These are phyloP conservation scores for Leishmania amazonensis DNA, from an alignment of 208 protist species.

Conservation along the genomic window DNA sequence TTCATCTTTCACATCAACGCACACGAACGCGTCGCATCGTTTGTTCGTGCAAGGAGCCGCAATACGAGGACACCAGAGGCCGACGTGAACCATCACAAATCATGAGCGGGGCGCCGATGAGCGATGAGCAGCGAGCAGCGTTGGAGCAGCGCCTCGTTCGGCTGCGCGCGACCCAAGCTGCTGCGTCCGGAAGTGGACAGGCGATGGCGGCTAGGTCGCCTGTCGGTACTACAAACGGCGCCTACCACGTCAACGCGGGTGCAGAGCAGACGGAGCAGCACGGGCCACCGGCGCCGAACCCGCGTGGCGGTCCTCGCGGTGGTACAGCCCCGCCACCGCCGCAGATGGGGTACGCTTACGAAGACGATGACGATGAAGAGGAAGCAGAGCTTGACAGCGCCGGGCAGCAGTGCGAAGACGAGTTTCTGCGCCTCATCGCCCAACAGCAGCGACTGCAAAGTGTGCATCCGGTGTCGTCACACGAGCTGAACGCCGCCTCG, in stretches of 20 bases:
- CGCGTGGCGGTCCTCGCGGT: not conserved
- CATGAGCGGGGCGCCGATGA: conserved; percentile 39
- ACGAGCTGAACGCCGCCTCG: conserved; percentile 31
- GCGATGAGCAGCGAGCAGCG: conserved; percentile 56
- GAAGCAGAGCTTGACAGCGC: conserved; percentile 22
- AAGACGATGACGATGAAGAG: conserved; percentile 34
- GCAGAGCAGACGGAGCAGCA: conserved; percentile 2
- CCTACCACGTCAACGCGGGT: not conserved
- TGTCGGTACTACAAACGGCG: not conserved
- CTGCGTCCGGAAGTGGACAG: not conserved
- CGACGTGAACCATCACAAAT: not conserved
- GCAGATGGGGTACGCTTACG: conserved; percentile 32
- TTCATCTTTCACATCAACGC: not conserved
- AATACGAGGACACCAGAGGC: not conserved
- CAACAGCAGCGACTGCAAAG: conserved; percentile 22
- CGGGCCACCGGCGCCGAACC: not conserved
- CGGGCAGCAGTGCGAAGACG: conserved; percentile 33
- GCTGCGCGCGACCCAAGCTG: conserved; percentile 35
- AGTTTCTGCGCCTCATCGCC: conserved; percentile 21
- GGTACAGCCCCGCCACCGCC: not conserved
- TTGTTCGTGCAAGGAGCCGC: not conserved
- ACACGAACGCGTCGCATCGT: not conserved
- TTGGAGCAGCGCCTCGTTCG: conserved; percentile 47
- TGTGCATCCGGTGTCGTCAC: conserved; percentile 13
- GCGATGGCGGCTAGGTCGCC: not conserved